Evolutionary conservation across 2,329 filamentous ascomycete genomes (phyloP).

Genomic region (Bipolaris zeicola): DNA sequence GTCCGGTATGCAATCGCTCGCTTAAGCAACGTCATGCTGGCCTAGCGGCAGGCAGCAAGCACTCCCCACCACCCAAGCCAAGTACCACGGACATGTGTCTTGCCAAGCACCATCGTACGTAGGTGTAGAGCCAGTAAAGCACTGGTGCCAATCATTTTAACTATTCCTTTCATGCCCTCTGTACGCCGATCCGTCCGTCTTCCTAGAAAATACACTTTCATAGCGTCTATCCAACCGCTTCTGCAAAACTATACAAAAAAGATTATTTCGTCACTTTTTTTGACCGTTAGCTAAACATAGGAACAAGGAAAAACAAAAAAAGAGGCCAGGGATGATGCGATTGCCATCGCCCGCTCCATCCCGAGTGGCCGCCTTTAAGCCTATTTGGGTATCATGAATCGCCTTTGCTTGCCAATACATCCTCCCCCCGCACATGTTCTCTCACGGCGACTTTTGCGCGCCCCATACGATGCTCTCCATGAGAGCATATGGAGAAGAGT

Average conservation of each 20-base stretch:
- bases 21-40: slow-evolving; percentile 11
- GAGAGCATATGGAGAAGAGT: slow-evolving; percentile 55
- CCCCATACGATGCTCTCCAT: slow-evolving; percentile 57
- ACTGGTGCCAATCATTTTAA: not conserved
- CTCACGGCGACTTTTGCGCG: slow-evolving; percentile 30
- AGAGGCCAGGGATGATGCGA: not conserved
- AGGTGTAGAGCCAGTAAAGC: not conserved
- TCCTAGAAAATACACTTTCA: not conserved
- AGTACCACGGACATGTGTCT: not conserved
- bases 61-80: not conserved
- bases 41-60: not conserved
- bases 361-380: not conserved
- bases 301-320: not conserved
- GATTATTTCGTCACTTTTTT: not conserved
- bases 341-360: not conserved
- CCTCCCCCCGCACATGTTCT: too few relatives aligned
- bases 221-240: too few relatives aligned
- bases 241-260: not conserved
- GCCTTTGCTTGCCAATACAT: not conserved
- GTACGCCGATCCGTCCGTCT: too few relatives aligned
- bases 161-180: not conserved
- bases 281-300: not conserved
- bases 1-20: slow-evolving; percentile 19
- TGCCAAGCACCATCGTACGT: not conserved
- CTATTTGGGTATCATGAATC: slow-evolving; percentile 12